Evolutionary conservation across 208 protist species (phyloP).

Genomic region (Acanthamoeba triangularis): DNA sequence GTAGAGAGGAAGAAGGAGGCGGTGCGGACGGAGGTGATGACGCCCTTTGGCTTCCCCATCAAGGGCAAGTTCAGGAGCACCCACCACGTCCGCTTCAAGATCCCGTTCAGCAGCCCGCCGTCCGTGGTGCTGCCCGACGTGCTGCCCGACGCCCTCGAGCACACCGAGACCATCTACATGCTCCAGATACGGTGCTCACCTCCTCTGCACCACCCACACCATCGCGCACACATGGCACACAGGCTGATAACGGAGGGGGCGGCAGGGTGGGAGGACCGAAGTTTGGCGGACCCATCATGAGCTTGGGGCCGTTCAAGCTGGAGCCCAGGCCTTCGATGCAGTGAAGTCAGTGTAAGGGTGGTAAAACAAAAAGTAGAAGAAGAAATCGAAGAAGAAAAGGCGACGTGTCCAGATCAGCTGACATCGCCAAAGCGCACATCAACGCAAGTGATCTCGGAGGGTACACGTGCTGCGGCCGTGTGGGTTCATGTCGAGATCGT

Average conservation of each 20-base stretch:
- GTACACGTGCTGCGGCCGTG: too few species aligned
- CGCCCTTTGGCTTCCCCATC: constrained; percentile 20
- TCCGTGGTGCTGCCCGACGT: background rate
- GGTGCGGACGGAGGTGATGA: background rate
- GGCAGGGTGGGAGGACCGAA: background rate
- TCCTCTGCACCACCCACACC: background rate
- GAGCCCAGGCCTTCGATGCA: background rate
- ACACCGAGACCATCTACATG: constrained; percentile 25
- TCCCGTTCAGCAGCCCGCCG: background rate
- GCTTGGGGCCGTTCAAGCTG: background rate
- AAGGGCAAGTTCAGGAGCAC: constrained; percentile 3
- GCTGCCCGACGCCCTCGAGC: background rate
- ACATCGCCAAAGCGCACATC: too few species aligned
- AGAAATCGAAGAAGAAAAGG: background rate
- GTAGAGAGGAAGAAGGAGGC: background rate
- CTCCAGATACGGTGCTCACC: background rate
- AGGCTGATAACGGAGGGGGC: background rate
- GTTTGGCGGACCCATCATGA: constrained; percentile 1
- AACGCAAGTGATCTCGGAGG: too few species aligned
- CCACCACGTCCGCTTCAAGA: background rate
- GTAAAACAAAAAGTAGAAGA: background rate
- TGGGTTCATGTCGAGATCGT: too few species aligned
- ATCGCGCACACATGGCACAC: background rate
- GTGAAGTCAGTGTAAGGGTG: background rate
- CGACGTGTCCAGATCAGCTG: too few species aligned